Conservation (phyloP, 164 flowering plant species). For the Magnolia officinalis region DNA sequence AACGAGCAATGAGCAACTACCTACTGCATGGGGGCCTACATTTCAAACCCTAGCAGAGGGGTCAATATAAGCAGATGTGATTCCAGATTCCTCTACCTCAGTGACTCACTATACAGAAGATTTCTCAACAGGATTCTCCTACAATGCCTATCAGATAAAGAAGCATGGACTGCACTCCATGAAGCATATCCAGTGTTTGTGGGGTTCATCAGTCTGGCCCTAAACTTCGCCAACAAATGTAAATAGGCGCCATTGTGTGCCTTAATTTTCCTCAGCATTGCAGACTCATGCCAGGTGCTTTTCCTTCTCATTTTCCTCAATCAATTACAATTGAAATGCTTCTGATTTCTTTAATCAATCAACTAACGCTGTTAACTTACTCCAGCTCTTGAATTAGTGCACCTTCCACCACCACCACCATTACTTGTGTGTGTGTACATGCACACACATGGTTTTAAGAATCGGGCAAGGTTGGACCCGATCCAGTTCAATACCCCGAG, state of each 20-base stretch:
- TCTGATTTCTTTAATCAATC: too few relatives aligned
- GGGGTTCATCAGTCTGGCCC: background rate
- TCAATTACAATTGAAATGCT: background rate
- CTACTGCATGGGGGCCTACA: background rate
- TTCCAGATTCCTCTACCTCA: background rate
- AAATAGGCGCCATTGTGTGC: too few relatives aligned
- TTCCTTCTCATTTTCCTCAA: background rate
- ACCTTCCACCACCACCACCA: too few relatives aligned
- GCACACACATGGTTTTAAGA: too few relatives aligned
- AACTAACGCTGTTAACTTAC: too few relatives aligned
- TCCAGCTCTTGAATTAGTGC: too few relatives aligned
- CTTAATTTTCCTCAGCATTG: too few relatives aligned
- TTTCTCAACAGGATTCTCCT: background rate
- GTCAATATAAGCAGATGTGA: background rate
- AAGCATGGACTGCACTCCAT: background rate
- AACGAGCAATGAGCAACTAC: background rate
- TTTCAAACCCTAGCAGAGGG: background rate
- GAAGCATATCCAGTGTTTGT: background rate
- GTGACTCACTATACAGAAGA: background rate
- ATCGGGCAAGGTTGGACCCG: too few relatives aligned
- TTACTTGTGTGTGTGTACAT: too few relatives aligned
- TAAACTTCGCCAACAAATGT: background rate
- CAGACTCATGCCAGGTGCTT: background rate
- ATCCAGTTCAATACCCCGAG: too few relatives aligned
- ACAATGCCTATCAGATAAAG: background rate